Evolutionary conservation across 192 early-diverging fungal genomes (phyloP).

Genomic region (Linnemannia schmuckeri): DNA sequence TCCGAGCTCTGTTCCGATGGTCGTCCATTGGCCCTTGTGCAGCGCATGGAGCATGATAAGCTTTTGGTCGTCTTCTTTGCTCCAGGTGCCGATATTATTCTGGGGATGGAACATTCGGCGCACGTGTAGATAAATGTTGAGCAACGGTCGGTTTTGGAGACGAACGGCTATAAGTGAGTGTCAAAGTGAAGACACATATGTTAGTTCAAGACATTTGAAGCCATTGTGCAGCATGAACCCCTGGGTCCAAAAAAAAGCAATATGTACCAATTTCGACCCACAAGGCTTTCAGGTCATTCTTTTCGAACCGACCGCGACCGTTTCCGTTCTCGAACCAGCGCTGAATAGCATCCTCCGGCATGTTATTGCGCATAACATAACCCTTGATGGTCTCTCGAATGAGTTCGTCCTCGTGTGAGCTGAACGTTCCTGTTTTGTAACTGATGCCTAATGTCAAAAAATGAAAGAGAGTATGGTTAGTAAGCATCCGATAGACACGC

Average conservation of each 20-base stretch:
- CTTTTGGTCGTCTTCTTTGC: conserved; percentile 56
- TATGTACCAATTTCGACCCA: conserved; percentile 54
- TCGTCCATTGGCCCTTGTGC: conserved; percentile 56
- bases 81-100: conserved; percentile 56
- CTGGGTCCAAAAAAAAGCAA: neutral
- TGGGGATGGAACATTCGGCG: conserved; percentile 56
- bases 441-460: conserved; percentile 22
- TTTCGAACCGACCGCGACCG: conserved; percentile 52
- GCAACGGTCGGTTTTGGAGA: conserved; percentile 41
- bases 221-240: neutral
- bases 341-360: conserved; percentile 49
- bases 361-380: conserved; percentile 43
- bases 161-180: conserved; percentile 28
- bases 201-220: neutral
- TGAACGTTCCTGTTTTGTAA: conserved; percentile 50
- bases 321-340: conserved; percentile 54
- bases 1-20: conserved; percentile 48
- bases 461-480: neutral
- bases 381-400: conserved; percentile 46
- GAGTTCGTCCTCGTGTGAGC: conserved; percentile 47
- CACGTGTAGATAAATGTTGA: conserved; percentile 55
- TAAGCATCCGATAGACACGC: neutral
- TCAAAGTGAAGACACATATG: neutral
- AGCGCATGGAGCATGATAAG: conserved; percentile 39
- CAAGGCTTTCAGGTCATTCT: conserved; percentile 51